Base-by-base conservation (phyloP, 1,284 basidiomycete genomes). In the Moniliella sp. region DNA sequence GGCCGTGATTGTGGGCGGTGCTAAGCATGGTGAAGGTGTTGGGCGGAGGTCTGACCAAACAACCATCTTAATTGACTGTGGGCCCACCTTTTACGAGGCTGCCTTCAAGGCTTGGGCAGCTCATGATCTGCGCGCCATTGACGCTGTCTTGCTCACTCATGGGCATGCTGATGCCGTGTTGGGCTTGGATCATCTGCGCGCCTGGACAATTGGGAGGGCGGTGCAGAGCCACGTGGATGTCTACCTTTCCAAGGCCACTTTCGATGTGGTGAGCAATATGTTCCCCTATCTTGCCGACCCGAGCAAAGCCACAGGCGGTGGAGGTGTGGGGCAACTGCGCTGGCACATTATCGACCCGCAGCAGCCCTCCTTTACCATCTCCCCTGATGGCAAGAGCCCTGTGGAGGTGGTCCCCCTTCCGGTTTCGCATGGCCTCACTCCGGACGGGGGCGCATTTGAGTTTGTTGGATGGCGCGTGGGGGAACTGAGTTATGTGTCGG, bases 81-180 rank as follows among this genome's bases (percentile, higher is more conserved):
- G 54, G 5, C 52, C 52, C 32, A 56, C 52, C 2, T 57, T 57
- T 30, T 53, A 56, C 28, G 34, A 36, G 9, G 45, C 46, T 9
- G 46, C 45, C 1, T 15, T 55, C 11, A 35, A 33, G 2, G 32
- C 37, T 18, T 55, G 55, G 26, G 39, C 43, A 1, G 25, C 17
- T 11, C 32, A 55, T 15, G 36, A 41, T 7, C 34, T 52, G 17
- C 42, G 49, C 1, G 28, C 38, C 9, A 49, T 57, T 17, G 37
- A 46, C 15, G 54, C 50, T 0, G 45, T 57, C 15, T 32, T 57
- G 10, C 42, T 57, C 2, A 57, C 54, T 8, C 54, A 57, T 23
- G 50, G 42, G 2, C 54, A 57, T 25, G 53, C 50, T 12, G 54
- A 57, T 29, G 54, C 54, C 7, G 46, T 57, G 11, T 38, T 53